Evolutionary conservation across 2,329 filamentous ascomycete species (phyloP), one percentile per base, ranked within the genome.

Genomic region (Diplodia corticola): DNA sequence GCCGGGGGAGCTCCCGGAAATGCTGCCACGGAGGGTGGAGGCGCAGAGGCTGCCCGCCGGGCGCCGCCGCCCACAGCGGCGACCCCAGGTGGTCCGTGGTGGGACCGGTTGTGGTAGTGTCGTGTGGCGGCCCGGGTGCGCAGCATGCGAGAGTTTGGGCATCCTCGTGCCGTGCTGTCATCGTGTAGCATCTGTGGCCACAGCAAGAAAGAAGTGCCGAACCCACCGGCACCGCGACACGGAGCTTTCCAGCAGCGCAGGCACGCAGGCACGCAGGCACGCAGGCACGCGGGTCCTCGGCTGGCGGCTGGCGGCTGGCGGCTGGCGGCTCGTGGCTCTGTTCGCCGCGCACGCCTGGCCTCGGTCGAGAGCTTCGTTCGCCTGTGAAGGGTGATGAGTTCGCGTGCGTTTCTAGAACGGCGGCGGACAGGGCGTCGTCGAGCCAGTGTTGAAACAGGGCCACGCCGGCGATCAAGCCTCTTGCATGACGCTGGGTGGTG

Each of bases 151-250:
- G 57, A 28, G 22, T 40, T 53, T 44, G 60, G 48, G 60, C 60
- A 63, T 44, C 60, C 60, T 63, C 60, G 60, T 63, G 60, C 60
- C 60, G 60, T 63, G 59, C 30, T n/a, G 55, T 48, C 55, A 60
- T 35, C 40, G 55, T 26, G 26, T 48, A 46, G 55, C 37, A 60
- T 33, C 20, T 35, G 53, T 57, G 53, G 53, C 53, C 53, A 28
- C 55, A 40, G 30, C 37, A 22, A 60, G 26, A 15, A 59, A 61
- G 57, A 61, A 61, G 28, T 61, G 57, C 57, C 57, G 57, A 61
- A 37, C 40, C 28, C 26, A 20, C 60, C 60, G 60, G 60, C 48
- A 50, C 13, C 26, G 28, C 44, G 24, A 24, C 44, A 50, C 59
- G 60, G 60, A 30, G 35, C 60, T 53, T 51, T 5, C 60, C 35